Conservation (phyloP, 208 protist species). For the Trypanosoma boissoni region DNA sequence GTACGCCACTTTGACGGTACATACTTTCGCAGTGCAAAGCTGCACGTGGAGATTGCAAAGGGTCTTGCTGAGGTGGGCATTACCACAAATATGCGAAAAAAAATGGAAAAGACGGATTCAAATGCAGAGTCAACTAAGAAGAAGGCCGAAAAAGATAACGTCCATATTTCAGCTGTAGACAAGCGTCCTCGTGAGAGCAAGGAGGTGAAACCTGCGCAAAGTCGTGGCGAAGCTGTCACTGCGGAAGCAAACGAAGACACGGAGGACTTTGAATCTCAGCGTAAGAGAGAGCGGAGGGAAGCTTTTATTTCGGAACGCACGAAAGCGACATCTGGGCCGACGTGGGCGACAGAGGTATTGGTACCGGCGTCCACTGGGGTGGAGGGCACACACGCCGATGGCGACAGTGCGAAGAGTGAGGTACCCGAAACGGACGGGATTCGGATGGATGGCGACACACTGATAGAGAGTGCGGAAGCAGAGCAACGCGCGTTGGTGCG, state of each 20-base stretch:
- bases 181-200: background rate
- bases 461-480: constrained; percentile 7
- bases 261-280: constrained; percentile 5
- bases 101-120: constrained; percentile 24
- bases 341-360: constrained; percentile 74
- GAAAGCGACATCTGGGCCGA: constrained; percentile 52
- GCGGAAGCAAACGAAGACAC: constrained; percentile 9
- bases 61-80: constrained; percentile 57
- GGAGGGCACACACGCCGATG: background rate
- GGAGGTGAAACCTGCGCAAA: constrained; percentile 7
- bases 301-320: constrained; percentile 69
- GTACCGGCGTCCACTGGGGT: constrained; percentile 30
- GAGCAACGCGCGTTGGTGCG: constrained; percentile 33
- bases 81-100: constrained; percentile 65
- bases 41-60: constrained; percentile 85
- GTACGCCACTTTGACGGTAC: constrained; percentile 90
- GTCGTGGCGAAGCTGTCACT: background rate
- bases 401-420: background rate
- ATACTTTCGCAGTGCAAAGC: constrained; percentile 93
- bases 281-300: constrained; percentile 31
- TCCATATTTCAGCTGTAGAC: background rate
- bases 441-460: constrained; percentile 5
- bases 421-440: constrained; percentile 6
- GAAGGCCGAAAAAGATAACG: background rate
- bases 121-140: constrained; percentile 2